Percentiles rank a stretch among this genome's conserved stretches.
phyloP scores from a whole-genome alignment of 768 basidiomycete genomes.

The Leucocoprinus birnbaumii region DNA sequence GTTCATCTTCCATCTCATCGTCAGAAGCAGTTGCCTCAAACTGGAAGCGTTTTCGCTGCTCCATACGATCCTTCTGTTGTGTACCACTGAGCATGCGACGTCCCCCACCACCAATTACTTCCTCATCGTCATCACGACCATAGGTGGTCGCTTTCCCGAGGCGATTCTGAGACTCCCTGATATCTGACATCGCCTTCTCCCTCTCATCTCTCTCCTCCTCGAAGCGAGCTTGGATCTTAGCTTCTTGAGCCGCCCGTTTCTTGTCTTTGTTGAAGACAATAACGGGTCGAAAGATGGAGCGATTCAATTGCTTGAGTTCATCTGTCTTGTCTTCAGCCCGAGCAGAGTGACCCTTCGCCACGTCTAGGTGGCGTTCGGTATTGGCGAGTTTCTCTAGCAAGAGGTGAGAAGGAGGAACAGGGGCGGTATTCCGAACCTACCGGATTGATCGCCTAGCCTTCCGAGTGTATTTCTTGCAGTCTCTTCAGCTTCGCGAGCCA shows the following conservation, averaged over 20 bases:
- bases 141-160: conserved; percentile 73
- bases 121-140: conserved; percentile 47
- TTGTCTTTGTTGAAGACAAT: conserved; percentile 91
- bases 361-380: conserved; percentile 93
- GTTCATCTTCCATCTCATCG: conserved; percentile 91
- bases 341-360: conserved; percentile 81
- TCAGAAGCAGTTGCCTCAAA: conserved; percentile 90
- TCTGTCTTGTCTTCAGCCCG: conserved; percentile 92
- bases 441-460: conserved; percentile 90
- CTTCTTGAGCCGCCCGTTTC: conserved; percentile 86
- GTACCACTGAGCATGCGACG: conserved; percentile 45
- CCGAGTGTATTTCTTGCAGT: conserved; percentile 82
- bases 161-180: conserved; percentile 84
- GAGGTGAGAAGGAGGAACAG: conserved; percentile 10
- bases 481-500: conserved; percentile 96
- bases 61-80: conserved; percentile 55
- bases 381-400: conserved; percentile 79
- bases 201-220: conserved; percentile 83
- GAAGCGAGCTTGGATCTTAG: conserved; percentile 80
- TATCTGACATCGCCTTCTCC: conserved; percentile 82
- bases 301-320: conserved; percentile 92
- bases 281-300: conserved; percentile 91
- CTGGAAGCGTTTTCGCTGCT: conserved; percentile 80
- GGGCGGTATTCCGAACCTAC: conserved; percentile 40
- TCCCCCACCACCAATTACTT: conserved; percentile 35